Percentiles rank a stretch among this genome's conserved stretches.
Conservation (phyloP, 2,329 filamentous ascomycete genomes). For the Phialophora chinensis region DNA sequence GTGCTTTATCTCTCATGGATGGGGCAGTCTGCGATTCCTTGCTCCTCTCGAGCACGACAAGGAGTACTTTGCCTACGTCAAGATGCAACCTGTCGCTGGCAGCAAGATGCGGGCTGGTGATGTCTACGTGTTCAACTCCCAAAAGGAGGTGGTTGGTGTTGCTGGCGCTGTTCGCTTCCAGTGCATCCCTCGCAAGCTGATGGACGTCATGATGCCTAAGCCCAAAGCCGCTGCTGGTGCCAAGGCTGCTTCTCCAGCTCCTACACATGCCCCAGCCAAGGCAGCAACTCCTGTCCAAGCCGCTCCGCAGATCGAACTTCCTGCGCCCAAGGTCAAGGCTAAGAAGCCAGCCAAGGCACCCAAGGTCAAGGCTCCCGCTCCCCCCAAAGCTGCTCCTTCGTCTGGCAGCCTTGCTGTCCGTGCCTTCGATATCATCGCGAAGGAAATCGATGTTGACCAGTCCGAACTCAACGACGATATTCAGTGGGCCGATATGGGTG, state of each 20-base stretch:
- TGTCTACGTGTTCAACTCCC: conserved; percentile 63
- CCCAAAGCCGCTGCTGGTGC: conserved; percentile 40
- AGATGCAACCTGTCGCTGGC: conserved; percentile 60
- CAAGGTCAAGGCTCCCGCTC: conserved; percentile 42
- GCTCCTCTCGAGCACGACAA: conserved; percentile 58
- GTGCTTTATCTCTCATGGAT: conserved; percentile 68
- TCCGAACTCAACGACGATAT: conserved; percentile 65
- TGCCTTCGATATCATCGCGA: conserved; percentile 49
- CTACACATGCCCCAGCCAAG: conserved; percentile 18
- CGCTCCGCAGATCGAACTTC: conserved; percentile 32
- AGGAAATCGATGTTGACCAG: conserved; percentile 62
- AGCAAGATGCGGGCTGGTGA: conserved; percentile 63
- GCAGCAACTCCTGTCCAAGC: conserved; percentile 27
- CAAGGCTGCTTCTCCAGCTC: conserved; percentile 36
- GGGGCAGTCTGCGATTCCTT: conserved; percentile 64
- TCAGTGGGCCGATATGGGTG: conserved; percentile 66
- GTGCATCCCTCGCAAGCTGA: conserved; percentile 48
- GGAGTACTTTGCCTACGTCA: conserved; percentile 66
- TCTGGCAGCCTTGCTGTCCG: conserved; percentile 44
- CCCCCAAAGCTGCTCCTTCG: conserved; percentile 37
- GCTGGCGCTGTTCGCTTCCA: conserved; percentile 57
- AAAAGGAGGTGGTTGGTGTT: conserved; percentile 63
- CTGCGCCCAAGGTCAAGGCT: conserved; percentile 42
- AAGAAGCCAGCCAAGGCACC: conserved; percentile 40
- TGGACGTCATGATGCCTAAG: conserved; percentile 50